Evolutionary conservation across 139 green algal species (phyloP).

Genomic region (Spirogloea muscicola): DNA sequence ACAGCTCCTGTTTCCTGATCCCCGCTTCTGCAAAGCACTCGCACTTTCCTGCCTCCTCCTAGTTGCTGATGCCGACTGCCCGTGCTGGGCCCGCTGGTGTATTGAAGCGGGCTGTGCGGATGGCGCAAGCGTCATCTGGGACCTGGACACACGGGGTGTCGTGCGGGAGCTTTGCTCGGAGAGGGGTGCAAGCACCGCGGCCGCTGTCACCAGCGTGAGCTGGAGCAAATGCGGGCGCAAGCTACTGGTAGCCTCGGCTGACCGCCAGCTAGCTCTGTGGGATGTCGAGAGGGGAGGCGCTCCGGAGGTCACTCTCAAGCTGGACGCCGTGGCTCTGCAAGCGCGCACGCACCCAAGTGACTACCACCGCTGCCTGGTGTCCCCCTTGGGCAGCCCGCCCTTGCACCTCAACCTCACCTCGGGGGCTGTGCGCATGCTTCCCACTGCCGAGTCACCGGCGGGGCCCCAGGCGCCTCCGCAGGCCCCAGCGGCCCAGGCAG

Average conservation of each 20-base stretch:
- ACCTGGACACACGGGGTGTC: constrained; percentile 75
- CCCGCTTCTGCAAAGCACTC: background rate
- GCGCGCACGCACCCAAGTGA: constrained; percentile 32
- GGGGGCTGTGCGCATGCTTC: background rate
- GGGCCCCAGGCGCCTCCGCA: background rate
- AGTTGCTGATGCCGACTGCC: too few species aligned
- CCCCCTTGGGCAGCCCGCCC: constrained; percentile 50
- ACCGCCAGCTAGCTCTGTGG: constrained; percentile 62
- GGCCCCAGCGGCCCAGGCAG: too few species aligned
- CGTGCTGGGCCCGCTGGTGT: too few species aligned
- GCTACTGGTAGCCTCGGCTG: constrained; percentile 58
- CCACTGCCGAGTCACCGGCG: background rate
- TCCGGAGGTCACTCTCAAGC: background rate
- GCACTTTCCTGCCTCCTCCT: background rate
- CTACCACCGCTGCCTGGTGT: constrained; percentile 45
- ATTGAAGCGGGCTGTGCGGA: constrained; percentile 66
- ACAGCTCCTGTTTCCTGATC: background rate
- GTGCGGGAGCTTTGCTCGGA: constrained; percentile 45
- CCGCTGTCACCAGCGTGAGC: constrained; percentile 55
- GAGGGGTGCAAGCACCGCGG: constrained; percentile 7
- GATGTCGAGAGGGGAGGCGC: constrained; percentile 56
- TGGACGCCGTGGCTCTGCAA: constrained; percentile 9
- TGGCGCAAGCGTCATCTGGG: constrained; percentile 75
- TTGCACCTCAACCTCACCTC: constrained; percentile 51
- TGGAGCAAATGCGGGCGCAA: constrained; percentile 70